Conservation (phyloP, 306 rosid genomes). For the Abrus pulchellus region DNA sequence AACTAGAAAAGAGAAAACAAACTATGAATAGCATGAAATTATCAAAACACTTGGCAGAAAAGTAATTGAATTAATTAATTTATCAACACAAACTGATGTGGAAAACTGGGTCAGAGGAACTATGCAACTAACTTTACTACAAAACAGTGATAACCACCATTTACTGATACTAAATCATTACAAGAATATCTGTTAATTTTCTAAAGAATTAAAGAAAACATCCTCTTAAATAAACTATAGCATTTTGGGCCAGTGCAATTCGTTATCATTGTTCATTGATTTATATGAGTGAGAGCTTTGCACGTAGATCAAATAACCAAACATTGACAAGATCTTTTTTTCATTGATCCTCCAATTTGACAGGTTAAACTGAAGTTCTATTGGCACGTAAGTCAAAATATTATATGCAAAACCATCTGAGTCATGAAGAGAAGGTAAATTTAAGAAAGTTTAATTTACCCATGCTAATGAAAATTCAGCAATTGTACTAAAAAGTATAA, state of each 20-base stretch:
- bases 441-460: neutral
- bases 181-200: neutral
- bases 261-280: neutral
- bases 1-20: neutral
- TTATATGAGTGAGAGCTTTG: neutral
- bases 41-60: neutral
- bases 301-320: neutral
- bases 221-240: neutral
- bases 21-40: constrained; percentile 17
- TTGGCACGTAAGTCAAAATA: neutral
- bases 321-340: neutral
- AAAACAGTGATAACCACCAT: neutral
- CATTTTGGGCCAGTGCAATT: constrained; percentile 1
- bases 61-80: neutral
- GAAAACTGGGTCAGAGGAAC: neutral
- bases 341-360: neutral
- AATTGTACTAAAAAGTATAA: neutral
- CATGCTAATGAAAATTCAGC: neutral
- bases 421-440: constrained; percentile 16
- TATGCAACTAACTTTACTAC: neutral
- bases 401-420: constrained; percentile 1
- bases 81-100: neutral
- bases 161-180: neutral
- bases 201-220: neutral
- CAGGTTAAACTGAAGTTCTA: neutral